These are phyloP conservation scores for Solanum lignicaule DNA, from an alignment of 257 asterid species.

Conservation along the genomic window DNA sequence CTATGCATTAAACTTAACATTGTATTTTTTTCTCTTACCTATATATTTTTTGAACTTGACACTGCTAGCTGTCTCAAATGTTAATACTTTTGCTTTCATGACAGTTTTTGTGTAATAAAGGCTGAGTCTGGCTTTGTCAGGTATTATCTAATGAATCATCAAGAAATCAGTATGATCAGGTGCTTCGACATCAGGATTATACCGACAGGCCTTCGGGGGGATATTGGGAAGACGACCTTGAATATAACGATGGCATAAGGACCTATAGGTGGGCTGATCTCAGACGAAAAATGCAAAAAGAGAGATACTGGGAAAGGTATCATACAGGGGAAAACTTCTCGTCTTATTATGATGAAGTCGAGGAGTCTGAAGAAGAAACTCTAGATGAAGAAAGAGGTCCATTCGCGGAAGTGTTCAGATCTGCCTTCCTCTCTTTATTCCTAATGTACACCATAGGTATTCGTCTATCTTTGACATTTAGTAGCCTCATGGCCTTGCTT, in stretches of 20 bases:
- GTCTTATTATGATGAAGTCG: constrained; percentile 21
- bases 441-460: constrained; percentile 65
- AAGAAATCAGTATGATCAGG: constrained; percentile 52
- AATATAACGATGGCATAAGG: constrained; percentile 37
- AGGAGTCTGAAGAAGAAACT: constrained; percentile 21
- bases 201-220: constrained; percentile 23
- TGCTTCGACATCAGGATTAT: constrained; percentile 34
- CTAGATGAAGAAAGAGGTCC: constrained; percentile 44
- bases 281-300: constrained; percentile 44
- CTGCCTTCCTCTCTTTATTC: constrained; percentile 55
- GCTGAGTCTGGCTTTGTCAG: constrained; percentile 20
- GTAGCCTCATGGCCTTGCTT: constrained; percentile 56
- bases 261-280: constrained; percentile 59
- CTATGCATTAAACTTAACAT: neutral
- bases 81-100: neutral
- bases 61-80: neutral
- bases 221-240: constrained; percentile 33
- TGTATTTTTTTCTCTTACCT: neutral
- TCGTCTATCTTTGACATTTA: constrained; percentile 51
- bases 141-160: constrained; percentile 50
- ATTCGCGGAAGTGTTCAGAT: constrained; percentile 55
- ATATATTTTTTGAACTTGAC: neutral
- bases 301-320: constrained; percentile 23
- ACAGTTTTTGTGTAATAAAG: neutral
- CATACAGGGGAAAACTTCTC: constrained; percentile 14